Base-by-base conservation (phyloP, 495 filamentous ascomycete genomes). In the Talaromyces trachyspermus region DNA sequence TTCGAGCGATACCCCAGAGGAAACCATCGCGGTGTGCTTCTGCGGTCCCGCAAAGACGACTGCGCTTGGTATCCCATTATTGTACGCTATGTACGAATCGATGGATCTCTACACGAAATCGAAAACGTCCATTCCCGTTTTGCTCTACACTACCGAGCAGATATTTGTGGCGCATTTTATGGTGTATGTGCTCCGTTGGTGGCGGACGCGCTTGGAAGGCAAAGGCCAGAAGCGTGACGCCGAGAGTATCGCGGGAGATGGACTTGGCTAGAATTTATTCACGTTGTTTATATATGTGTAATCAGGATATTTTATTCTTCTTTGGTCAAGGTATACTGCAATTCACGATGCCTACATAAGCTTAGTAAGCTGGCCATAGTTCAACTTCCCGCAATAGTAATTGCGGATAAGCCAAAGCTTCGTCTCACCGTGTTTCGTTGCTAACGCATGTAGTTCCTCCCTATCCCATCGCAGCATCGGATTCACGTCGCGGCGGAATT, bases 41-140 rank as follows among this genome's bases (percentile, higher is more conserved):
- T 79, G 76, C 48, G 75, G 70, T 1, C 74, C 76, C 1, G 74
- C 76, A 18, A 79, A 79, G 55, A 79, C 74, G 37, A 78, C 74
- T 8, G 71, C 70, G 9, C 55, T 78, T 2, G 76, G 74, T 2
- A 75, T 79, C 12, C 74, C 74, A 0, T 46, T 79, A 27, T 51
- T 75, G 24, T 71, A 74, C 50, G 67, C 74, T 7, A 76, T 79
- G 74, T 79, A 73, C 74, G 59, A 61, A 10, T 63, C 69, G 1
- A 50, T 74, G 10, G 71, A 77, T 48, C 62, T 76, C 14, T 70
- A 66, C 36, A 63, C 63, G 4, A 74, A 72, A 52, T 63, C 74
- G 1, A 74, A 71, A 27, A 76, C 74, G 10, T 72, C 74, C 14
- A 67, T 79, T 11, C 74, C 74, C 2, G 74, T 78, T 6, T 48